Conservation (phyloP, 148 eudicot species). For the Vaccinium vitisidaea region DNA sequence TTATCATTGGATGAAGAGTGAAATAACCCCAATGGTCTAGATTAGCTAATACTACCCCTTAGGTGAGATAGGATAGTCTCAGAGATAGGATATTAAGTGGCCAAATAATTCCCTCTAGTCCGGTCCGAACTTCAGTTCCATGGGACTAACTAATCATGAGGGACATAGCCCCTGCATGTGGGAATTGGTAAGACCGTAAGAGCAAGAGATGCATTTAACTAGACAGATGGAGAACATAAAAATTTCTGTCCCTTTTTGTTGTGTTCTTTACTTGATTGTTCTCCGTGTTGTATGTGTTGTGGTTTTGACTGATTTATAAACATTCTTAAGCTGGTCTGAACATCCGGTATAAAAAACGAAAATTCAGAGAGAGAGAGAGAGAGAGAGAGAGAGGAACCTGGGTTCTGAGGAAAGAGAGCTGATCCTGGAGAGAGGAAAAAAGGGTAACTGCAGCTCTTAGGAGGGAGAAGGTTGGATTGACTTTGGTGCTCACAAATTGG, state of each 20-base stretch:
- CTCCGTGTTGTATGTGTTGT: background rate
- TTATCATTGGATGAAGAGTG: no score
- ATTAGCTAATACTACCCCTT: no score
- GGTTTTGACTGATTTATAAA: background rate
- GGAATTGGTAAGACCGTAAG: no score
- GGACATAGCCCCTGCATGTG: no score
- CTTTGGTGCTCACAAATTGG: constrained; percentile 27
- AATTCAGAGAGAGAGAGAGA: background rate
- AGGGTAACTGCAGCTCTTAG: constrained; percentile 22
- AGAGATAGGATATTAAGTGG: no score
- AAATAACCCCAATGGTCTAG: no score
- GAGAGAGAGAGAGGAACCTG: constrained; percentile 10
- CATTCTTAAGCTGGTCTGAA: background rate
- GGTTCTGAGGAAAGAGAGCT: constrained; percentile 6
- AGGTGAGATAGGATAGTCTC: no score
- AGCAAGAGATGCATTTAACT: background rate
- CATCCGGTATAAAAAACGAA: background rate
- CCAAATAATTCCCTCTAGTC: no score
- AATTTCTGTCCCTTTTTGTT: background rate
- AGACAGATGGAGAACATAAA: background rate
- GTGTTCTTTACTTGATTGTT: background rate
- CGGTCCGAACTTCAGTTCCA: no score
- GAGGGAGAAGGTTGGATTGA: constrained; percentile 26
- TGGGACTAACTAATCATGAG: no score
- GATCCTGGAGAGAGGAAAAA: constrained; percentile 16